These are phyloP conservation scores for Colletotrichum gigasporum DNA, from an alignment of 2,329 filamentous ascomycete species.

Conservation along the genomic window DNA sequence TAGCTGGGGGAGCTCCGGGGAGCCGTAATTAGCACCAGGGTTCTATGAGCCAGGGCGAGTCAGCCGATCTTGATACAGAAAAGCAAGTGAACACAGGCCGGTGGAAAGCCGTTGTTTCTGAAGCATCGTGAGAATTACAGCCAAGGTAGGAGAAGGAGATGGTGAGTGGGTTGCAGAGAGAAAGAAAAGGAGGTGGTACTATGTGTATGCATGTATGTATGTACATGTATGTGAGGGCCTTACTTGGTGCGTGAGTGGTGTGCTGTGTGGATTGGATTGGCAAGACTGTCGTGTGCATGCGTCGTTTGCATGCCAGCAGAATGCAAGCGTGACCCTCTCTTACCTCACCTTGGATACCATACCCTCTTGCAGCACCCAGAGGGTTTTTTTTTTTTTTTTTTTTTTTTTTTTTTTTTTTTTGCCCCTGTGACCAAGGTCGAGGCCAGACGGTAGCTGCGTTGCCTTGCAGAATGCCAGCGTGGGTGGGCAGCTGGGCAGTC, in stretches of 20 bases:
- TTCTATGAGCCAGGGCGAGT: constrained; percentile 30
- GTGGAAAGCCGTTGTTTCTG: constrained; percentile 27
- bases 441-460: constrained; percentile 13
- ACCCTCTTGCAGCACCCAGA: too few species aligned
- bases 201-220: not conserved
- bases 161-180: too few species aligned
- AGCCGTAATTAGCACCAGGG: constrained; percentile 29
- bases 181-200: not conserved
- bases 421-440: constrained; percentile 9
- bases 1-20: constrained; percentile 37
- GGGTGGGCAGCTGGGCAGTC: too few species aligned
- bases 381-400: not conserved
- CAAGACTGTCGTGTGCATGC: constrained; percentile 23
- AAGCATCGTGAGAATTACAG: constrained; percentile 35
- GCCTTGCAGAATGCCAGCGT: constrained; percentile 19
- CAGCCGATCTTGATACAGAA: constrained; percentile 30
- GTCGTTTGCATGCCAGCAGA: constrained; percentile 28
- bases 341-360: not conserved
- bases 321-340: constrained; percentile 22
- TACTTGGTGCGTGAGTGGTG: too few species aligned
- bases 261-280: not conserved
- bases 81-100: constrained; percentile 27
- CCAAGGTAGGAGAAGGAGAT: too few species aligned
- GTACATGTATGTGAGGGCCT: constrained; percentile 19
- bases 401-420: not conserved